phyloP scores from a whole-genome alignment of 2,329 filamentous ascomycete genomes.

The Pseudopyrenochaeta lycopersici region DNA sequence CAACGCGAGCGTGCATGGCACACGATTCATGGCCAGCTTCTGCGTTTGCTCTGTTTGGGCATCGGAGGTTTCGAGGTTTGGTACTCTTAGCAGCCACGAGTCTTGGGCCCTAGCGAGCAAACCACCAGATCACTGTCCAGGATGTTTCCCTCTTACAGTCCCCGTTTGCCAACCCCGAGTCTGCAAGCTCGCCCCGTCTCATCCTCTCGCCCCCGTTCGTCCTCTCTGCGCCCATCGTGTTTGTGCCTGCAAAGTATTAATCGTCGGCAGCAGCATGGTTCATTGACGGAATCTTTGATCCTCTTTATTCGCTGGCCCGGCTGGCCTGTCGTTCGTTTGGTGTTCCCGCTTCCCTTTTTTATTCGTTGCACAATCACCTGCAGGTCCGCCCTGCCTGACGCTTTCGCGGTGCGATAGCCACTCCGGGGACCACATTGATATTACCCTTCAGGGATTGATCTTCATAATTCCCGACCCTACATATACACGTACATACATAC shows the following conservation, averaged over 20 bases:
- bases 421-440: constrained; percentile 2
- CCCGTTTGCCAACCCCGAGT: constrained; percentile 8
- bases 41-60: neutral
- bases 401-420: constrained; percentile 18
- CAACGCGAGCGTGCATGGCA: neutral
- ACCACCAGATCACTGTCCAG: constrained; percentile 14
- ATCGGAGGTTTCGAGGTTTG: neutral
- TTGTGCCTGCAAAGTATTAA: neutral
- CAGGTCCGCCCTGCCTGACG: constrained; percentile 18
- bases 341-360: constrained; percentile 15
- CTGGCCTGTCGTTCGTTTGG: constrained; percentile 13
- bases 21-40: neutral
- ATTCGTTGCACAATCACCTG: constrained; percentile 19
- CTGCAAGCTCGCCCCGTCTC: neutral
- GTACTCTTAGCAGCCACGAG: neutral
- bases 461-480: constrained; percentile 1
- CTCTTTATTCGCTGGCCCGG: neutral
- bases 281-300: constrained; percentile 5
- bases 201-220: constrained; percentile 5
- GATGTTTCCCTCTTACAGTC: constrained; percentile 14
- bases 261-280: constrained; percentile 7
- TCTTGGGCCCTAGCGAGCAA: neutral
- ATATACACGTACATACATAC: no score
- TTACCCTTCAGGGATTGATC: constrained; percentile 1
- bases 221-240: constrained; percentile 8